A percentile compares a stretch with the other conserved stretches of the same genome.
Conservation (phyloP, 768 basidiomycete genomes). For the Candolleomyces efflorescens region DNA sequence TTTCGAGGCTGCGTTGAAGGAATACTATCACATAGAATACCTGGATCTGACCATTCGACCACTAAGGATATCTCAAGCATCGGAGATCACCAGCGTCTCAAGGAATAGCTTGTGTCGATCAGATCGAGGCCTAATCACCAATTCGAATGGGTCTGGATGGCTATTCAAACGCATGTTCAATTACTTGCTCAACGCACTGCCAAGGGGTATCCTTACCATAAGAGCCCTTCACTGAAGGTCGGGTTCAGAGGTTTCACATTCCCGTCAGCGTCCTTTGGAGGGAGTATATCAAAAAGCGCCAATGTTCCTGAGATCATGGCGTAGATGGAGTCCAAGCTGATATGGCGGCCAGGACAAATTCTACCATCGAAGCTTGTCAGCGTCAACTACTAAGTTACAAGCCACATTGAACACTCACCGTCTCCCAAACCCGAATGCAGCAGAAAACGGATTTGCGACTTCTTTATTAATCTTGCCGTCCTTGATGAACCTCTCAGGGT, state of each 20-base stretch:
- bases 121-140: not conserved
- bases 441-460: slow-evolving; percentile 6
- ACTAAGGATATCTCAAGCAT: too few relatives aligned
- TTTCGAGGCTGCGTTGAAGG: too few relatives aligned
- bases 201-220: not conserved
- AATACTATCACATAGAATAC: too few relatives aligned
- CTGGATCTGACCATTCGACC: too few relatives aligned
- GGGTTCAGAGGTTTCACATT: slow-evolving; percentile 4
- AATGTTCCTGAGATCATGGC: slow-evolving; percentile 15
- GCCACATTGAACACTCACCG: slow-evolving; percentile 9
- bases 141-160: not conserved
- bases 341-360: slow-evolving; percentile 21
- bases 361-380: slow-evolving; percentile 7
- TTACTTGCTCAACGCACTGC: not conserved
- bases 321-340: slow-evolving; percentile 15
- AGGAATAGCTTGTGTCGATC: not conserved
- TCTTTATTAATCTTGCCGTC: slow-evolving; percentile 7
- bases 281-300: slow-evolving; percentile 15
- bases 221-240: not conserved
- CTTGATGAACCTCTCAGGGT: slow-evolving; percentile 24
- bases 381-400: not conserved
- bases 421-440: slow-evolving; percentile 18
- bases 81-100: too few relatives aligned
- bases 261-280: slow-evolving; percentile 14
- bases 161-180: not conserved